Evolutionary conservation across 169 alveolate species (phyloP), one percentile per base, ranked within the genome.

Genomic region (Cryptosporidium tyzzeri): DNA sequence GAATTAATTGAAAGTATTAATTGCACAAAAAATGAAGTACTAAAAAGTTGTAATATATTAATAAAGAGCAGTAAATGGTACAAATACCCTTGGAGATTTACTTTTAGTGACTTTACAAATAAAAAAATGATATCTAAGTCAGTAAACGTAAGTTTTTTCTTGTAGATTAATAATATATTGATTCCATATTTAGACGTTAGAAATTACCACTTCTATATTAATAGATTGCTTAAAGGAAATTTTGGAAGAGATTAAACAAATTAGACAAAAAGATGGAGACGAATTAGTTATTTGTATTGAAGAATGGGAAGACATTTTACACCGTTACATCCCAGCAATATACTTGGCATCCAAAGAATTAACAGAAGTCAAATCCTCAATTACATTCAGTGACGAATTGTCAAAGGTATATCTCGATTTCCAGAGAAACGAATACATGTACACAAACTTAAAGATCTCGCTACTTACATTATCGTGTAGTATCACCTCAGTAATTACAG

Each of bases 391-490:
- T 39, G 75, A 80, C 29, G 80, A 80, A 41, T 51, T 80, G 18
- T 80, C 75, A 14, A 80, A 67, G 39, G 50, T 80, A 8, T 80
- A 80, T n/a, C 68, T 80, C 3, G 75, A 80, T 16, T 80, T 80
- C 53, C 73, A 80, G 59, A 80, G 89, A 59, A 80, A 80, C 45
- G 89, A 80, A 21, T 80, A 80, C 26, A 80, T 80, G 89, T 80
- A 80, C 35, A 80, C 89, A 10, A 65, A 59, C n/a, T 23, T 80
- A 33, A 80, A 65, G 48, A 80, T 80, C n/a, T 80, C 89, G 18
- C 51, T 80, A 29, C 44, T 80, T 9, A 65, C 89, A 3, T 33
- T 80, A 61, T 59, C 89, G 2, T 80, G 89, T 37, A 62, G 80
- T 41, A 67, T 80, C 14, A 50, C 89, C n/a, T 80, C 89, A 5